These are phyloP conservation scores for Cryptosporidium muris DNA, from an alignment of 169 alveolate genomes.

Conservation along the genomic window DNA sequence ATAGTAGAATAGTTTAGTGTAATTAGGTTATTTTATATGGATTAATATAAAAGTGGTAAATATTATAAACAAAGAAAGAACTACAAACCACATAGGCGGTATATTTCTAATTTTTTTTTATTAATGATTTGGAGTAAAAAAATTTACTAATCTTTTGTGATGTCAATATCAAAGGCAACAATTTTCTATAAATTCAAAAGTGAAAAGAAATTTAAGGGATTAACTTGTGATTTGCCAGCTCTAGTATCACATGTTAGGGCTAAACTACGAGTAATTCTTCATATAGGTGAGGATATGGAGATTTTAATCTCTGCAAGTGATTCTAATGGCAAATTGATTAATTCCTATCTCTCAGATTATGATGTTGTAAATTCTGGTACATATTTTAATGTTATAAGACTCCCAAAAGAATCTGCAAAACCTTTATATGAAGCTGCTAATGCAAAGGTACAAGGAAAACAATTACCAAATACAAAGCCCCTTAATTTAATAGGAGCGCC, in stretches of 20 bases:
- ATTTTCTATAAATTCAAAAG: constrained; percentile 53
- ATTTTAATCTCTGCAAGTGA: constrained; percentile 34
- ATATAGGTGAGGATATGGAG: constrained; percentile 69
- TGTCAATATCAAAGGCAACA: constrained; percentile 9
- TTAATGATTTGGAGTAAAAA: too few species aligned
- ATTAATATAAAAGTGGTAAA: neutral
- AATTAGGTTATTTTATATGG: neutral
- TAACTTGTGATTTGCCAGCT: constrained; percentile 47
- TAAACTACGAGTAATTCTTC: constrained; percentile 48
- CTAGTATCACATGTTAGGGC: constrained; percentile 57
- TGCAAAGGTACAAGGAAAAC: constrained; percentile 36
- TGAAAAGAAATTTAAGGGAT: constrained; percentile 53
- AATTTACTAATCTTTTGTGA: neutral
- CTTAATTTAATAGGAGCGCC: neutral
- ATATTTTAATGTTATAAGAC: constrained; percentile 47
- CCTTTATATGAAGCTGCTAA: constrained; percentile 62
- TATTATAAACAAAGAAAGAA: neutral
- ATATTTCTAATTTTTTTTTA: neutral
- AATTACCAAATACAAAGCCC: neutral
- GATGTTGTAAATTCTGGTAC: constrained; percentile 38
- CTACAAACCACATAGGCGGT: neutral
- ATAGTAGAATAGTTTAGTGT: neutral
- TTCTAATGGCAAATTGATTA: constrained; percentile 39
- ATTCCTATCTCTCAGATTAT: constrained; percentile 51
- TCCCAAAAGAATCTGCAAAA: constrained; percentile 52